Base-by-base conservation (phyloP, 352 stramenopile genomes). In the Pythium scleroteichum region DNA sequence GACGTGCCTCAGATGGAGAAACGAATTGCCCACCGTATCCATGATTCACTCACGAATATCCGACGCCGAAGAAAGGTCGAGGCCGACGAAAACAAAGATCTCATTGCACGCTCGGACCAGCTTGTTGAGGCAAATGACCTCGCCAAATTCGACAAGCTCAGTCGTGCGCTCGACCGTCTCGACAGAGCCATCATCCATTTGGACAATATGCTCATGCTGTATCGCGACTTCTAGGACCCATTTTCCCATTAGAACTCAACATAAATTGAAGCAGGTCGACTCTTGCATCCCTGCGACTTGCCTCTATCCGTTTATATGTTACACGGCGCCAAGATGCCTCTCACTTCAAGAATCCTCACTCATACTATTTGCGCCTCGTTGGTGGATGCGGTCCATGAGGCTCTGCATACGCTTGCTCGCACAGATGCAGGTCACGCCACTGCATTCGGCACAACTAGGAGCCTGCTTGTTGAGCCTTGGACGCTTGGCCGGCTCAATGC, bases 201-300 rank as follows among this genome's bases (percentile, higher is more conserved):
- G 35, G 87, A 95, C 66, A 73, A 72, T 46, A 94, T 94, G 85
- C 75, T 95, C 55, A 93, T 95, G 85, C 81, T 95, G 13, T 94
- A 90, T 63, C 82, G 85, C 39, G 82, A 95, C 62, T 95, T 95
- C 69, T 95, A 90, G 52, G 29, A 35, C 10, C 29, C 29, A 51
- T 8, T 42, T 39, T 14, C 46, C 17, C 38, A 20, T 44, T 26
- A 48, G 41, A 48, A 23, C 41, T 24, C 3, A 48, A 26, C 41
- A 26, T 26, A 26, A 10, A 9, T 48, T 26, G 16, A 24, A 48
- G 39, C 39, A 10, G 13, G 38, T 44, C 38, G 14, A 6, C 4
- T 44, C 38, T 44, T 17, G 38, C 13, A n/a, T 13, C 17, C 38
- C 13, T 44, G 6, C 13, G 16, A 20, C 17, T 5, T 44, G 38